phyloP scores from a whole-genome alignment of 306 rosid species.

The Leucaena leucocephala region DNA sequence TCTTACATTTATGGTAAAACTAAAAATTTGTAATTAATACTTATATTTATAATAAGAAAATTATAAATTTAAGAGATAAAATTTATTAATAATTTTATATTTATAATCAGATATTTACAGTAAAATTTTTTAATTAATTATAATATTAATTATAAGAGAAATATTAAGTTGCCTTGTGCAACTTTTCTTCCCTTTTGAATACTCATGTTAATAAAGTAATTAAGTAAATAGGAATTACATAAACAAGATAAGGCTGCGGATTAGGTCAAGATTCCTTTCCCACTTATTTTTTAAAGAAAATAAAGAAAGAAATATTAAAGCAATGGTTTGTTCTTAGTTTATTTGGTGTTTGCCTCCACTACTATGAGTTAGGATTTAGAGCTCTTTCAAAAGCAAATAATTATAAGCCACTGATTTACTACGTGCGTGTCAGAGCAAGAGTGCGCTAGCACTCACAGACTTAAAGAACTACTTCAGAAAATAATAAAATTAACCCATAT shows the following conservation, averaged over 20 bases:
- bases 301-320: neutral
- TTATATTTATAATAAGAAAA: too few relatives aligned
- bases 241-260: neutral
- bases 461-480: neutral
- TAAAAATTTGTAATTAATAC: too few relatives aligned
- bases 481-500: neutral
- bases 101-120: too few relatives aligned
- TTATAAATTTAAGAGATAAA: too few relatives aligned
- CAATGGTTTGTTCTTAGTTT: neutral
- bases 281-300: neutral
- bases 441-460: neutral
- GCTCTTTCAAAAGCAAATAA: neutral
- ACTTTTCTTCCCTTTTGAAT: neutral
- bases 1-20: too few relatives aligned
- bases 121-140: too few relatives aligned
- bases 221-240: neutral
- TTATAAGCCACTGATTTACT: neutral
- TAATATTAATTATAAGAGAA: too few relatives aligned
- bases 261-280: conserved; percentile 24
- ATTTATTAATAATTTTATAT: too few relatives aligned
- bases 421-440: neutral
- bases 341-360: neutral
- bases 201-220: neutral
- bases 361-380: neutral
- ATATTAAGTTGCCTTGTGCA: neutral